Evolutionary conservation across 768 basidiomycete genomes (phyloP).

Genomic region (Leccinum variicolor): DNA sequence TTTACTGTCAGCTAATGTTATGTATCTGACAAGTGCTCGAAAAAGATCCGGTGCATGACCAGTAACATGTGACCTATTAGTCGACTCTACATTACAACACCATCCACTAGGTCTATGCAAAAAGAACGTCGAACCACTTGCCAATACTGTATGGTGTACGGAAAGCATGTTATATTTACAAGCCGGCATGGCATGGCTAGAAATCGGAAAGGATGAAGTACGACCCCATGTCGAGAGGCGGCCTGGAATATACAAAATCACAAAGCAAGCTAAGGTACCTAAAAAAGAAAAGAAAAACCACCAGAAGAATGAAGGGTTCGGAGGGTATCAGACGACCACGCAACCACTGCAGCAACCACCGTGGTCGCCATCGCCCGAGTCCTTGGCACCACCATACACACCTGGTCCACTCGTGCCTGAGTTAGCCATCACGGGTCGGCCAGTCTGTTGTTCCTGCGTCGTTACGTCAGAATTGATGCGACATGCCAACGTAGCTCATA

Average conservation of each 20-base stretch:
- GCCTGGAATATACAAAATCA: slow-evolving; percentile 12
- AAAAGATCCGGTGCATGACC: slow-evolving; percentile 26
- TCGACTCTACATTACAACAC: background rate
- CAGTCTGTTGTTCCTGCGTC: slow-evolving; percentile 70
- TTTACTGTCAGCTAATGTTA: background rate
- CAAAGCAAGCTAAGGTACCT: slow-evolving; percentile 6
- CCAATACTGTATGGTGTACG: background rate
- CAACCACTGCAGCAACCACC: slow-evolving; percentile 68
- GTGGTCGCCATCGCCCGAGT: slow-evolving; percentile 50
- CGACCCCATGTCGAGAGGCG: slow-evolving; percentile 3
- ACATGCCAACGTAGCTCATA: background rate
- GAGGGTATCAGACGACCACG: slow-evolving; percentile 45
- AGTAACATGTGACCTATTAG: background rate
- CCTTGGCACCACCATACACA: slow-evolving; percentile 42
- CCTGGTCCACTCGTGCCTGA: slow-evolving; percentile 42
- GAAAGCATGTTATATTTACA: slow-evolving; percentile 27
- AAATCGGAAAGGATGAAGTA: slow-evolving; percentile 1
- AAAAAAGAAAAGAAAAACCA: slow-evolving; percentile 9
- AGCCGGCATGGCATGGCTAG: slow-evolving; percentile 7
- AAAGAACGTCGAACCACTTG: background rate
- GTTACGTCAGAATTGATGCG: slow-evolving; percentile 8
- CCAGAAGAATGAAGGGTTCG: background rate
- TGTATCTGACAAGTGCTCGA: slow-evolving; percentile 17
- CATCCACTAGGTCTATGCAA: slow-evolving; percentile 1
- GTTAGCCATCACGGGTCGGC: slow-evolving; percentile 59